Evolutionary conservation across 352 stramenopile genomes (phyloP).

Genomic region (Phytopythium aichiense): DNA sequence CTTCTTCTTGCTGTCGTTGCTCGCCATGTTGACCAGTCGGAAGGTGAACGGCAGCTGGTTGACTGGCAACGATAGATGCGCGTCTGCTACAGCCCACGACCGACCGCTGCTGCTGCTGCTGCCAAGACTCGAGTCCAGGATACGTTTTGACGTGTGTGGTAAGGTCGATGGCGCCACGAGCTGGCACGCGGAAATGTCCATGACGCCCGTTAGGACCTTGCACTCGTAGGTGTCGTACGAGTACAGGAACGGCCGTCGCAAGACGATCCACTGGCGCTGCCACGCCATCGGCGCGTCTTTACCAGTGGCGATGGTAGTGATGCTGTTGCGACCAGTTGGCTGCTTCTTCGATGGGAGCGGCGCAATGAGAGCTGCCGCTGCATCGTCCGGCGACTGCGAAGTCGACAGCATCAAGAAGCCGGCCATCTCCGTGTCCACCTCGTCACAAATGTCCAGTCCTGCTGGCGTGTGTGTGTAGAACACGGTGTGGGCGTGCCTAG

Average conservation of each 20-base stretch:
- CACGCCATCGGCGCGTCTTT: constrained; percentile 19
- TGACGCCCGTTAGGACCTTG: constrained; percentile 61
- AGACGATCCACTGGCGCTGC: constrained; percentile 77
- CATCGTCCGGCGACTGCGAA: constrained; percentile 40
- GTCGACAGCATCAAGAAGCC: constrained; percentile 74
- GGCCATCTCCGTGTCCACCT: constrained; percentile 35
- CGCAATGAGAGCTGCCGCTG: constrained; percentile 29
- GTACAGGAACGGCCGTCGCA: constrained; percentile 78
- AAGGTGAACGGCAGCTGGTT: constrained; percentile 57
- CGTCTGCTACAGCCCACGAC: not conserved
- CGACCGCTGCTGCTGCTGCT: not conserved
- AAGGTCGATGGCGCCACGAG: constrained; percentile 33
- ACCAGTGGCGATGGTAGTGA: not conserved
- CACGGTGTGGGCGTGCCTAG: constrained; percentile 2
- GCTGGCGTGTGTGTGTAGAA: constrained; percentile 63
- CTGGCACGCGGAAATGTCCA: constrained; percentile 68
- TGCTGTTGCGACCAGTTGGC: not conserved
- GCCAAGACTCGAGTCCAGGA: not conserved
- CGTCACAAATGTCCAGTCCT: not conserved
- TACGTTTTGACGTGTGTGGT: not conserved
- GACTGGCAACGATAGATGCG: not conserved
- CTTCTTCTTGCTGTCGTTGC: constrained; percentile 32
- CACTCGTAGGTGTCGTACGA: constrained; percentile 63
- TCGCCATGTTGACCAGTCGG: constrained; percentile 47
- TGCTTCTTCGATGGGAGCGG: not conserved